phyloP scores from a whole-genome alignment of 192 early-diverging fungal species.

The Backusella australiensis region DNA sequence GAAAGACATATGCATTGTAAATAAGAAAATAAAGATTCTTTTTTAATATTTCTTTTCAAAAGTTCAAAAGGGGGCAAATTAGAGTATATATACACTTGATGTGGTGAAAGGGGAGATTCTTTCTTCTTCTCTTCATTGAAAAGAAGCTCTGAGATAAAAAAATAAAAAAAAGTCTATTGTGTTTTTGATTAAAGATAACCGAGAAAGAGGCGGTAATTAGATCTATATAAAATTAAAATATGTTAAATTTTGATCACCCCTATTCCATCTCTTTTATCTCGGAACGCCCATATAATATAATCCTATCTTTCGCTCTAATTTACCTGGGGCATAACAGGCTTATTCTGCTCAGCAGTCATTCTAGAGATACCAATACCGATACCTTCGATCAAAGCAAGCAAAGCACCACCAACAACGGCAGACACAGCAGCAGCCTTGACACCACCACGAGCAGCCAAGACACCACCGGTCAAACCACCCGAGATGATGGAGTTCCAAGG shows the following conservation, averaged over 20 bases:
- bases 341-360: slow-evolving; percentile 61
- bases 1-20: not conserved
- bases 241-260: not conserved
- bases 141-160: no score
- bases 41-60: not conserved
- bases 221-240: not conserved
- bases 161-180: not conserved
- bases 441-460: slow-evolving; percentile 88
- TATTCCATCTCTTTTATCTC: not conserved
- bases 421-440: slow-evolving; percentile 76
- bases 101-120: not conserved
- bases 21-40: not conserved
- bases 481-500: slow-evolving; percentile 96
- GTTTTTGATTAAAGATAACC: not conserved
- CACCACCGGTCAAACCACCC: slow-evolving; percentile 93
- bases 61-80: slow-evolving; percentile 4
- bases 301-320: not conserved
- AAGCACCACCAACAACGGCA: slow-evolving; percentile 89
- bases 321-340: slow-evolving; percentile 52
- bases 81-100: slow-evolving; percentile 5
- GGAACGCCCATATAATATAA: no score
- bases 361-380: slow-evolving; percentile 78
- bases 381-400: slow-evolving; percentile 96
- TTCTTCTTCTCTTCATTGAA: not conserved
- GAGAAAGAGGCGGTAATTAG: not conserved